Evolutionary conservation across 768 basidiomycete species (phyloP), one percentile per base, ranked within the genome.

Genomic region (Rhodotorula taiwanensis): DNA sequence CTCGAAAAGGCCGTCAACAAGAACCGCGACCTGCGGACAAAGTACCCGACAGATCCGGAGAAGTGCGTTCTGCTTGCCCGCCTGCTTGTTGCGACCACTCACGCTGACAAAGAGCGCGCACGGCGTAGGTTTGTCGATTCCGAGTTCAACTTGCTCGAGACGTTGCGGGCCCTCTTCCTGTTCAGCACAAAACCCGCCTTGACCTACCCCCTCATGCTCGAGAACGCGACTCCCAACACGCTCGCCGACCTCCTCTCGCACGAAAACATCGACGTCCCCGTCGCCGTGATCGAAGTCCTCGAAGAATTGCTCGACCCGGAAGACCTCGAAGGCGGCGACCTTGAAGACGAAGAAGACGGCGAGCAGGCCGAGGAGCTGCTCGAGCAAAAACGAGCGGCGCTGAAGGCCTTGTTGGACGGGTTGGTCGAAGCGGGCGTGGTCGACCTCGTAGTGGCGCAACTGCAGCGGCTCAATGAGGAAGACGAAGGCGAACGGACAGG

Each of bases 51-150:
- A 63, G 89, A 97, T 70, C 60, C 64, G n/a, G 64, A 60, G 43
- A 66, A 68, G 60, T 63, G 51, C 20, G 57, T 41, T 9, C 10
- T 9, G 18, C 1, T 42, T 28, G 15, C 6, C 7, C n/a, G n/a
- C n/a, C n/a, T n/a, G n/a, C n/a, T n/a, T n/a, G n/a, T n/a, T n/a
- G n/a, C n/a, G n/a, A n/a, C n/a, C n/a, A n/a, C n/a, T n/a, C n/a
- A n/a, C n/a, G n/a, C n/a, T n/a, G n/a, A n/a, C n/a, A n/a, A n/a
- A n/a, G n/a, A n/a, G n/a, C n/a, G n/a, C n/a, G n/a, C n/a, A n/a
- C n/a, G n/a, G n/a, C n/a, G n/a, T 58, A 98, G 94, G 76, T 99
- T 98, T 80, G 97, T 99, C 71, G 95, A 98, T 75, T 98, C 95
- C 2, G 95, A 99, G 79, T 89, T 90, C 30, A 91, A 95, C 73